Evolutionary conservation across 805 yeast genomes (phyloP), one percentile per base, ranked within the genome.

Genomic region (Limtongia smithiae): DNA sequence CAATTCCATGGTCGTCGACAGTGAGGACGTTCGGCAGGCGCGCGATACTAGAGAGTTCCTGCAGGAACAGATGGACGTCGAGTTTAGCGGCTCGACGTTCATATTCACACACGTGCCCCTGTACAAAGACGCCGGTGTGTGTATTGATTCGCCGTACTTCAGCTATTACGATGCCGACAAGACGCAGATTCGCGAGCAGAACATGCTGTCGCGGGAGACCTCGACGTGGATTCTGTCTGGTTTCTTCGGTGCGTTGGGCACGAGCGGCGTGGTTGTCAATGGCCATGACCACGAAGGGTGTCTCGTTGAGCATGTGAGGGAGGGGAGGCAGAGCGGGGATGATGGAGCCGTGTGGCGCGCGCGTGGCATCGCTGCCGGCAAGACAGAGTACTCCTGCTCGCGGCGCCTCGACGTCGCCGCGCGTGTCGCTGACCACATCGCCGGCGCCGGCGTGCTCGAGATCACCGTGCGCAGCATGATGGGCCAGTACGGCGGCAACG

Each of bases 201-300:
- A 93, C 67, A 96, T 88, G 68, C 69, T 93, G 33, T 76, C 84
- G 25, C 69, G 73, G 54, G 83, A 82, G 4, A 75, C 83, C 0
- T 70, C 91, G 2, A 83, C 83, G 62, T 71, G 74, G 52, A 81
- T 91, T 1, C 66, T 93, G 57, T 75, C 84, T 58, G 73, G 82
- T n/a, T 74, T 86, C 14, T 91, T 91, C 64, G 78, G 78, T 33
- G 24, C 72, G 7, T 77, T 79, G 20, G 54, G 57, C 22, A 47
- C 49, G 7, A 80, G 83, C 17, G 97, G 97, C 18, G 72, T 91
- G 8, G 80, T 93, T 2, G 68, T 91, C 36, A 86, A 96, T 0
- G 98, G 98, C 0, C 98, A 93, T 68, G 98, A 93, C 63, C 98
- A 93, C 63, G 90, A 83, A 57, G 98, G 98, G 1, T 93, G 98